These are phyloP conservation scores for Conticribra guillardii DNA, from an alignment of 108 stramenopile genomes.

Conservation along the genomic window DNA sequence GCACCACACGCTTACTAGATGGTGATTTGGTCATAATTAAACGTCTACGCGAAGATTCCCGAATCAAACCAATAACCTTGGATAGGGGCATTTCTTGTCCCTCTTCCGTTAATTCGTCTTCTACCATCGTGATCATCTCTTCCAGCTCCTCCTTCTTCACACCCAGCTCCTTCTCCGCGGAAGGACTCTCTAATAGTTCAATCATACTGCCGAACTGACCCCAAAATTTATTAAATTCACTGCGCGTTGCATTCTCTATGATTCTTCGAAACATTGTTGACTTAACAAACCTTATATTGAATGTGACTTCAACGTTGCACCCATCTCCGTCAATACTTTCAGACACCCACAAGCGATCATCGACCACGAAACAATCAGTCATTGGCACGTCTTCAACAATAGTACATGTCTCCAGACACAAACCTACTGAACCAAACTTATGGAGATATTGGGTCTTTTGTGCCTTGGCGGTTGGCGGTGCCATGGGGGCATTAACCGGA, in stretches of 20 bases:
- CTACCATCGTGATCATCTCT: conserved; percentile 18
- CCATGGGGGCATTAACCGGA: conserved; percentile 86
- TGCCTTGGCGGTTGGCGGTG: conserved; percentile 77
- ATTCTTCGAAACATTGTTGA: conserved; percentile 65
- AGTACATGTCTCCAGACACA: conserved; percentile 76
- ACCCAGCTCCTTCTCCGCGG: conserved; percentile 18
- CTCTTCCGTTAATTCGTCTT: conserved; percentile 17
- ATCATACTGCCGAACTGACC: conserved; percentile 44
- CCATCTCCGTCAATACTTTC: conserved; percentile 30
- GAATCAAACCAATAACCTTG: conserved; percentile 22
- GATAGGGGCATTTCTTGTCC: conserved; percentile 17
- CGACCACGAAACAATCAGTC: conserved; percentile 87
- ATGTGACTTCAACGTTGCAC: conserved; percentile 53
- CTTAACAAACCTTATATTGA: conserved; percentile 78
- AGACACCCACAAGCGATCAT: conserved; percentile 69
- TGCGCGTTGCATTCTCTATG: conserved; percentile 64
- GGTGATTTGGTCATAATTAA: conserved; percentile 15
- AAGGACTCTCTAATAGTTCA: neutral
- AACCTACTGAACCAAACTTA: conserved; percentile 57
- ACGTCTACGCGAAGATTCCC: conserved; percentile 18
- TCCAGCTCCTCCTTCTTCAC: conserved; percentile 23
- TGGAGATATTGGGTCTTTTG: conserved; percentile 71
- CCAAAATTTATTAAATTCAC: conserved; percentile 69
- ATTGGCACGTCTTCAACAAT: conserved; percentile 82
- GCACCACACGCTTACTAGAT: neutral